These are phyloP conservation scores for Leccinum variicolor DNA, from an alignment of 768 basidiomycete genomes.

Conservation along the genomic window DNA sequence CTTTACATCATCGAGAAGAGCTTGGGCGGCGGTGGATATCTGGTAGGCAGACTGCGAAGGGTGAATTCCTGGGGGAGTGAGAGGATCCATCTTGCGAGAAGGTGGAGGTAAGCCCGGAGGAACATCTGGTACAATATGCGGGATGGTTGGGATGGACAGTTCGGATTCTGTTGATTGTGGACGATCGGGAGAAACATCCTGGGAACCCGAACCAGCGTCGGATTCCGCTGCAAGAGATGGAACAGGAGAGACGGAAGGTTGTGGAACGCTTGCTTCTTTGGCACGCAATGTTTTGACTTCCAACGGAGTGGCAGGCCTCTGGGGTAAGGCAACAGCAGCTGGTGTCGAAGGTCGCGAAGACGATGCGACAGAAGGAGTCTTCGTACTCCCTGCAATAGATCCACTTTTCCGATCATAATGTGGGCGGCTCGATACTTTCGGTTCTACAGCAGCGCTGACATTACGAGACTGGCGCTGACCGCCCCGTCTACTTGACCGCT, in stretches of 20 bases:
- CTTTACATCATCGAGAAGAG: constrained; percentile 80
- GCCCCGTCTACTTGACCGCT: constrained; percentile 43
- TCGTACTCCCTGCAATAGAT: constrained; percentile 32
- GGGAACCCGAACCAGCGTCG: constrained; percentile 43
- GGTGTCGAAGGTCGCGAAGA: constrained; percentile 62
- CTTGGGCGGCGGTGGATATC: constrained; percentile 82
- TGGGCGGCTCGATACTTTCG: constrained; percentile 33
- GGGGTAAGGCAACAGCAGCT: constrained; percentile 34
- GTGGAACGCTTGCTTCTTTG: constrained; percentile 42
- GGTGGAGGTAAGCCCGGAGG: constrained; percentile 47
- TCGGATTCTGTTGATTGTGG: constrained; percentile 40
- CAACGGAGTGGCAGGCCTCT: constrained; percentile 43
- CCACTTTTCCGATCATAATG: constrained; percentile 44
- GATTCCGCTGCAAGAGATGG: constrained; percentile 51
- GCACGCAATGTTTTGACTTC: constrained; percentile 37
- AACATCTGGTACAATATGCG: constrained; percentile 49
- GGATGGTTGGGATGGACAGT: constrained; percentile 36
- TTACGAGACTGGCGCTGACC: constrained; percentile 48
- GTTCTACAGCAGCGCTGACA: constrained; percentile 32
- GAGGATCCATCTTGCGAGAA: constrained; percentile 50
- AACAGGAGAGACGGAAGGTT: constrained; percentile 38
- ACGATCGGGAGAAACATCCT: constrained; percentile 40
- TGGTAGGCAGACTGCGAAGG: constrained; percentile 63
- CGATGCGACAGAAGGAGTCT: constrained; percentile 45
- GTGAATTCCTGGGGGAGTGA: constrained; percentile 39